These are phyloP conservation scores for Suillus decipiens DNA, from an alignment of 768 basidiomycete genomes.

Conservation along the genomic window DNA sequence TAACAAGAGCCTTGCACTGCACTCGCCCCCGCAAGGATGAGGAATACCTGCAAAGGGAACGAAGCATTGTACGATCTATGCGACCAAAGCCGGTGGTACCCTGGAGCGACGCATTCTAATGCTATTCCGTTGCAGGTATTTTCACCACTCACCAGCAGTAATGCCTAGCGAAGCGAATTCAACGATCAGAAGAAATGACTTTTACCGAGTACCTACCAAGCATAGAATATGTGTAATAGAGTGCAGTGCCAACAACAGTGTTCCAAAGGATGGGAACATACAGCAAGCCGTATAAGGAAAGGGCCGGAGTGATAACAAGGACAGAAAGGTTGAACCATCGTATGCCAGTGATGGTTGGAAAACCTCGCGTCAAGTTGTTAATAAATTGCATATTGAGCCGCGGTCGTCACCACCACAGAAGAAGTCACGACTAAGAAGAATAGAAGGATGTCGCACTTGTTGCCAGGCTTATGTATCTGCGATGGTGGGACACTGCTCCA, in stretches of 20 bases:
- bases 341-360: conserved; percentile 56
- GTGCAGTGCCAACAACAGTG: conserved; percentile 61
- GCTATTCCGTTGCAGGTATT: neutral
- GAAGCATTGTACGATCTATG: conserved; percentile 83
- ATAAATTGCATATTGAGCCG: conserved; percentile 18
- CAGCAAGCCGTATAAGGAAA: conserved; percentile 71
- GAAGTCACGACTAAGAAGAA: conserved; percentile 9
- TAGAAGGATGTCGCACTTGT: conserved; percentile 13
- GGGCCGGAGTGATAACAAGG: conserved; percentile 66
- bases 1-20: conserved; percentile 86
- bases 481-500: conserved; percentile 22
- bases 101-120: conserved; percentile 32
- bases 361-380: conserved; percentile 22
- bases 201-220: conserved; percentile 50
- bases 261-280: conserved; percentile 43
- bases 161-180: conserved; percentile 39
- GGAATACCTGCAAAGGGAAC: conserved; percentile 65
- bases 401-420: neutral
- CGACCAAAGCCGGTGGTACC: conserved; percentile 86
- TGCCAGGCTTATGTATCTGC: conserved; percentile 30
- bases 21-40: conserved; percentile 75
- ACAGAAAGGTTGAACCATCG: conserved; percentile 80
- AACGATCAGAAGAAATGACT: conserved; percentile 17
- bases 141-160: conserved; percentile 42
- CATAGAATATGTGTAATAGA: conserved; percentile 89